phyloP scores from a whole-genome alignment of 2,329 filamentous ascomycete species.

The Emericellopsis atlantica region DNA sequence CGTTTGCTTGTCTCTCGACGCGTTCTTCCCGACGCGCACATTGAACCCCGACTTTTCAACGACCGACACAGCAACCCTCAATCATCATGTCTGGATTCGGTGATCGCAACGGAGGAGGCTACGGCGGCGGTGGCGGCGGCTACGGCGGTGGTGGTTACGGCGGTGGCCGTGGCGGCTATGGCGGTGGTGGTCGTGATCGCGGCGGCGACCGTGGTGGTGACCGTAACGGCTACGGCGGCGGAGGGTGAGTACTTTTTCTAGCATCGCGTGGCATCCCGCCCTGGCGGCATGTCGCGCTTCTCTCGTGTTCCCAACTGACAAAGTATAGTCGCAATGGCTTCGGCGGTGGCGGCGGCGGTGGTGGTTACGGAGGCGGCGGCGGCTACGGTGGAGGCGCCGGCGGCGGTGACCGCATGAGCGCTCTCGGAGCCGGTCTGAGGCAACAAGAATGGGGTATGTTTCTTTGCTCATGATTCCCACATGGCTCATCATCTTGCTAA shows the following conservation, averaged over 20 bases:
- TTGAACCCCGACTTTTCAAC: constrained; percentile 2
- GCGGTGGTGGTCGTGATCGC: constrained; percentile 17
- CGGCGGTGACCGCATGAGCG: constrained; percentile 88
- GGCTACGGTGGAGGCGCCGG: constrained; percentile 35
- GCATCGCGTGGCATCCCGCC: neutral
- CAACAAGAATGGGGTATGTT: constrained; percentile 77
- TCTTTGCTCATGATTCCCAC: constrained; percentile 1
- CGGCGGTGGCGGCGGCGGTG: constrained; percentile 17
- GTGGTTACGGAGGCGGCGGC: constrained; percentile 23
- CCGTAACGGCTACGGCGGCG: constrained; percentile 22
- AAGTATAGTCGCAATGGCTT: constrained; percentile 34
- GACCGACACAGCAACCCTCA: neutral
- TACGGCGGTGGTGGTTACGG: constrained; percentile 28
- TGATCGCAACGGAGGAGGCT: constrained; percentile 18
- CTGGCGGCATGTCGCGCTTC: constrained; percentile 2
- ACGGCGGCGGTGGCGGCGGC: constrained; percentile 15
- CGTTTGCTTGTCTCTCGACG: constrained; percentile 6
- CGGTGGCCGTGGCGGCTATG: constrained; percentile 13
- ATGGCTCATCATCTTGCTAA: constrained; percentile 13
- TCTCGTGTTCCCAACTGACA: constrained; percentile 19
- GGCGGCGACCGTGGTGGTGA: constrained; percentile 37
- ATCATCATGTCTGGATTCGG: constrained; percentile 33
- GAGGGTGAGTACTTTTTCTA: constrained; percentile 22
- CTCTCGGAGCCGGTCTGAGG: constrained; percentile 78
- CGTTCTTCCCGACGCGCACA: constrained; percentile 9